Conservation (phyloP, 768 basidiomycete species). For the Tricholoma matsutake region DNA sequence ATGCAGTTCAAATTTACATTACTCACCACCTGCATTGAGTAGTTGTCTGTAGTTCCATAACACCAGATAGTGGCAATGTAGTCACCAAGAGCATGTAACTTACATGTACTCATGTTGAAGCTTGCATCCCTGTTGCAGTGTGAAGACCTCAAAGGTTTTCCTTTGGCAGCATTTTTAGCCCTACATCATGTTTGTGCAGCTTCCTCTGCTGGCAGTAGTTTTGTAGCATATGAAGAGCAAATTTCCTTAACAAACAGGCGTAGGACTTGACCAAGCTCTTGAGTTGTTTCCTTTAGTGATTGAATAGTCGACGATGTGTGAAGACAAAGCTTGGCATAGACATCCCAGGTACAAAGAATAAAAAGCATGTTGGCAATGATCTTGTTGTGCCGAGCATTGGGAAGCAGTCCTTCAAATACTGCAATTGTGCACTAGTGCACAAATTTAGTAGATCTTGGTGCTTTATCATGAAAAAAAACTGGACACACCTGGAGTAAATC, state of each 20-base stretch:
- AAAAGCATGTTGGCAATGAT: slow-evolving; percentile 5
- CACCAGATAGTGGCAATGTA: slow-evolving; percentile 21
- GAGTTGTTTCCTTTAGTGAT: background rate
- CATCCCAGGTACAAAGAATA: slow-evolving; percentile 5
- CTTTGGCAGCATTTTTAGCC: background rate
- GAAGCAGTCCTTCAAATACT: slow-evolving; percentile 9
- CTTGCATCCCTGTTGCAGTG: background rate
- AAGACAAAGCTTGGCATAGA: slow-evolving; percentile 6
- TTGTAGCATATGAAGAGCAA: background rate
- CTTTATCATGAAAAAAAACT: background rate
- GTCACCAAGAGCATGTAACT: slow-evolving; percentile 32
- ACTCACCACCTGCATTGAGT: slow-evolving; percentile 34
- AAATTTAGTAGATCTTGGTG: no score
- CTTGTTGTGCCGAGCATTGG: slow-evolving; percentile 1
- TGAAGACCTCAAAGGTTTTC: background rate
- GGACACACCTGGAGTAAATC: slow-evolving; percentile 24
- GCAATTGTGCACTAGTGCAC: background rate
- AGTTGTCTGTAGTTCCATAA: slow-evolving; percentile 34
- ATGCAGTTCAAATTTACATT: background rate
- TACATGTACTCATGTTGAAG: slow-evolving; percentile 16
- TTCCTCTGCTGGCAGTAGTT: slow-evolving; percentile 4
- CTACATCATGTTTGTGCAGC: background rate
- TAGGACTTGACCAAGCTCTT: background rate
- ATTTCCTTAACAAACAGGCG: background rate
- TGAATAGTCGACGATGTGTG: slow-evolving; percentile 7